These are phyloP conservation scores for Starmerella bombicola DNA, from an alignment of 805 yeast species.

Conservation along the genomic window DNA sequence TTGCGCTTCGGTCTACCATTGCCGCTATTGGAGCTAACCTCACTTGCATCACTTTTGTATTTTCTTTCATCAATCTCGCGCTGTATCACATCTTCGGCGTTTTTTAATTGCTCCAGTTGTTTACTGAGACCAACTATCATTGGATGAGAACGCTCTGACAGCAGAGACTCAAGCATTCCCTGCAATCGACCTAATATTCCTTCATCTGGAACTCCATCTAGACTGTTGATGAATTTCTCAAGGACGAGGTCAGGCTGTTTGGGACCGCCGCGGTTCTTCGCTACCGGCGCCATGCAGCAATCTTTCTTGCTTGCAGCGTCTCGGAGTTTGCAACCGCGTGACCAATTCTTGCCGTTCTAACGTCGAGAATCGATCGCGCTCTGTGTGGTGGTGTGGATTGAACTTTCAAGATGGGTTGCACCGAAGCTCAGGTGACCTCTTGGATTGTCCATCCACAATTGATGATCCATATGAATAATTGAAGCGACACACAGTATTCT, in stretches of 20 bases:
- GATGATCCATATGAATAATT: too few species aligned
- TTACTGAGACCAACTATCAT: slow-evolving; percentile 18
- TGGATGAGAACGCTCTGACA: slow-evolving; percentile 19
- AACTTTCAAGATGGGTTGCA: too few species aligned
- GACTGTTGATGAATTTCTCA: slow-evolving; percentile 1
- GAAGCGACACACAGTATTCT: too few species aligned
- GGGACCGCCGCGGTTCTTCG: slow-evolving; percentile 7
- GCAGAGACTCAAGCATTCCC: slow-evolving; percentile 19
- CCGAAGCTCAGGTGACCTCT: too few species aligned
- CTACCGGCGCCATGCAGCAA: slow-evolving; percentile 8
- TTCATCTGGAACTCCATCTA: slow-evolving; percentile 19
- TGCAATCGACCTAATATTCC: slow-evolving; percentile 16
- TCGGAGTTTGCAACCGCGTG: too few species aligned
- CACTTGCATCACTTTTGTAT: background rate
- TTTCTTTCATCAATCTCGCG: slow-evolving; percentile 16
- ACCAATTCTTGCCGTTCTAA: too few species aligned
- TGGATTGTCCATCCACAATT: too few species aligned
- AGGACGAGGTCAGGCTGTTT: slow-evolving; percentile 14
- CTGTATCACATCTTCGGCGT: slow-evolving; percentile 18
- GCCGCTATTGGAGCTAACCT: background rate
- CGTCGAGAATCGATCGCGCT: too few species aligned
- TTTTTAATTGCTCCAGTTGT: slow-evolving; percentile 19
- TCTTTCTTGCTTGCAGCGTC: too few species aligned
- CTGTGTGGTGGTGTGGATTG: too few species aligned
- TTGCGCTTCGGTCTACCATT: background rate